These are phyloP conservation scores for Cercospora sp. DNA, from an alignment of 2,329 filamentous ascomycete species.

Conservation along the genomic window DNA sequence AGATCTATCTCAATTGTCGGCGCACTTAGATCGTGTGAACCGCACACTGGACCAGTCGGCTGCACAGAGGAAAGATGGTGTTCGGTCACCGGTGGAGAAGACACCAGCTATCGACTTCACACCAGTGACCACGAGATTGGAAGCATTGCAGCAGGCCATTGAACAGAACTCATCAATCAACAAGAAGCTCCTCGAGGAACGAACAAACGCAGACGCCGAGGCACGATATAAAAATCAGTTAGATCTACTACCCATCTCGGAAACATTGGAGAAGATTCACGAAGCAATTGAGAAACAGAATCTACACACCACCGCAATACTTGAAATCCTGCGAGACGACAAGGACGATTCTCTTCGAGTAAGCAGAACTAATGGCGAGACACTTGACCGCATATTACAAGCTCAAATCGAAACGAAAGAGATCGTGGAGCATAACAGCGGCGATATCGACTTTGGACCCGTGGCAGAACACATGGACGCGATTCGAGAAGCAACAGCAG, in stretches of 20 bases:
- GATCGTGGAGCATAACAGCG: conserved; percentile 18
- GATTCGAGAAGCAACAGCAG: conserved; percentile 24
- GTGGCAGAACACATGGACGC: conserved; percentile 28
- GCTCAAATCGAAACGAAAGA: conserved; percentile 26
- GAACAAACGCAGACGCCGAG: conserved; percentile 16
- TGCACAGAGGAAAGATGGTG: conserved; percentile 23
- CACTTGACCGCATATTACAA: conserved; percentile 24
- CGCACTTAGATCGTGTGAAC: conserved; percentile 35
- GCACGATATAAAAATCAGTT: conserved; percentile 11
- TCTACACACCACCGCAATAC: conserved; percentile 13
- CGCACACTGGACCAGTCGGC: conserved; percentile 28
- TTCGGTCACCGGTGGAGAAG: neutral
- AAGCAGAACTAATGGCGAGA: neutral
- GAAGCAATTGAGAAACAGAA: conserved; percentile 19
- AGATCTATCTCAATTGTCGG: conserved; percentile 30
- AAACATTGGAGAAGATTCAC: conserved; percentile 17
- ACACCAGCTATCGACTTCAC: conserved; percentile 24
- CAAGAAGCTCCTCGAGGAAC: conserved; percentile 28
- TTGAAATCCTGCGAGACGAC: conserved; percentile 19
- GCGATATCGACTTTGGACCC: conserved; percentile 26
- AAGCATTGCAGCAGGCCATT: conserved; percentile 31
- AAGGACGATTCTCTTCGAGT: conserved; percentile 5
- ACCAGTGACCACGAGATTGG: conserved; percentile 27
- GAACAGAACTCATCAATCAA: conserved; percentile 32
- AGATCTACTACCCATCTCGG: conserved; percentile 13